Conservation (phyloP, 2,329 filamentous ascomycete genomes). For the Didymella arachidicola region DNA sequence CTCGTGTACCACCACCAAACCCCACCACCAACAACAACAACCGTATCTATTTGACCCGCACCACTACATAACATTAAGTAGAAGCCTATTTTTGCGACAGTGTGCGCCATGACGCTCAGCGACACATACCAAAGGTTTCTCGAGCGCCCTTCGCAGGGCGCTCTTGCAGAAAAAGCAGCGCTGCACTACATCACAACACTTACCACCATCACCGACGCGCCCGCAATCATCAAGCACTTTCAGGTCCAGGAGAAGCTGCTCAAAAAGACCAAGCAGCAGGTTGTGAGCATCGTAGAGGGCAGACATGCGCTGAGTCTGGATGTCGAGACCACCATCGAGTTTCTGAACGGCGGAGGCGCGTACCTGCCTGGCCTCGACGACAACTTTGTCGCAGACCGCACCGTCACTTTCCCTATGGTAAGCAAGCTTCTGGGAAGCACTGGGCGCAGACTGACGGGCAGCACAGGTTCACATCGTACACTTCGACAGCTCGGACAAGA, state of each 20-base stretch:
- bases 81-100: conserved; percentile 2
- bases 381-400: conserved; percentile 87
- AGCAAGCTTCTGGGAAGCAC: conserved; percentile 46
- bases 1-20: conserved; percentile 16
- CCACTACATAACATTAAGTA: conserved; percentile 16
- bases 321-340: conserved; percentile 83
- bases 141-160: conserved; percentile 52
- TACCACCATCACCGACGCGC: conserved; percentile 72
- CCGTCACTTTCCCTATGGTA: conserved; percentile 82
- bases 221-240: conserved; percentile 85
- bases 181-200: conserved; percentile 89
- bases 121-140: conserved; percentile 59
- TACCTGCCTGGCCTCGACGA: conserved; percentile 91
- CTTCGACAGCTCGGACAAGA: conserved; percentile 79
- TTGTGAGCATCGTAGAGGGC: conserved; percentile 78
- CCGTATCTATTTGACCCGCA: conserved; percentile 14
- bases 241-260: conserved; percentile 73
- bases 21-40: conserved; percentile 12
- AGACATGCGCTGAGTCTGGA: conserved; percentile 75
- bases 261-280: conserved; percentile 81
- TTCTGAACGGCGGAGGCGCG: conserved; percentile 79
- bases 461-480: conserved; percentile 75
- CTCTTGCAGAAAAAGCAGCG: conserved; percentile 56
- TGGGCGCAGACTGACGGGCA: conserved; percentile 20
- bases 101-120: conserved; percentile 37